Evolutionary conservation across 1,284 basidiomycete genomes (phyloP), one percentile per base, ranked within the genome.

Genomic region (Rhodotorula glutinis): DNA sequence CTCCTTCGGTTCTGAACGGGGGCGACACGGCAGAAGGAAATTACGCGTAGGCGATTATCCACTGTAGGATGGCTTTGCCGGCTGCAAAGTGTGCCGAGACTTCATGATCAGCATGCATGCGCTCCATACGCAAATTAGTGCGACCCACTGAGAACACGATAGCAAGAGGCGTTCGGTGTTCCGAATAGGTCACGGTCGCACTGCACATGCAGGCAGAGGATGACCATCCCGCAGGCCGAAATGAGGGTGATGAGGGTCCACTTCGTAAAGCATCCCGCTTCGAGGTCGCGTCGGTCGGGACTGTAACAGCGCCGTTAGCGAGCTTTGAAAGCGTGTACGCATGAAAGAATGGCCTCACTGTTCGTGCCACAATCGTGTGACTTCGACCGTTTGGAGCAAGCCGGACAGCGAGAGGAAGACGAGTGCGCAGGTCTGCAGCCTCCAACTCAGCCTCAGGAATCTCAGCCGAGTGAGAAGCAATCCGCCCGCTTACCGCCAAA

Each of bases 361-460:
- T 33, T 70, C 69, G 49, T 70, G 65, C 65, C 62, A 67, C 3
- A 70, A 51, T 3, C 62, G 69, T n/a, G 67, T 62, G 27, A 70
- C 65, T 29, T 70, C 69, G 29, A 51, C 30, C 4, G 65, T 65
- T 16, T 67, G 60, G 2, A 70, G 57, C 8, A 60, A 19, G 0
- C 60, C 69, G 23, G 30, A 38, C 1, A 67, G 14, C 0, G 49
- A 29, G 3, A 67, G 30, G 38, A 53, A 55, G 23, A 53, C 25
- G 30, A 70, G 54, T 51, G 67, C 64, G 25, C 29, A 21, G 25
- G 13, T 38, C 38, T 40, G 53, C n/a, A 1, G 9, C n/a, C 16
- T 9, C 38, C 2, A 17, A 25, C 38, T 2, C 13, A n/a, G 10
- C 11, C 11, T 27, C 25, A 51, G n/a, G 3, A 7, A 51, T 13